These are phyloP conservation scores for Blastocystis sp. DNA, from an alignment of 352 stramenopile genomes.

Conservation along the genomic window DNA sequence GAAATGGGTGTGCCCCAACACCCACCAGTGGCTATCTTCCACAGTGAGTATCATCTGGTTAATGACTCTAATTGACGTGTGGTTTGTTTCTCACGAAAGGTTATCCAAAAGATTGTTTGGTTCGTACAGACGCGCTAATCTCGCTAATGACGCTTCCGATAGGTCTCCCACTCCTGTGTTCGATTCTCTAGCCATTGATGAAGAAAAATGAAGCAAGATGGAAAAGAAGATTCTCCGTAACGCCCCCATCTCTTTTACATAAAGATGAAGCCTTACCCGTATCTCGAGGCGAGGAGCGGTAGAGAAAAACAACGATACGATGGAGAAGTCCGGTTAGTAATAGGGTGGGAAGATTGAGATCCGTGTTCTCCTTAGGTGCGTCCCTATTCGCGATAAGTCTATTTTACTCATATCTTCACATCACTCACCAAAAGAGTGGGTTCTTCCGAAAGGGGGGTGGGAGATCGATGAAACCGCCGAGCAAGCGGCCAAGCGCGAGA, in stretches of 20 bases:
- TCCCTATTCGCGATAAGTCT: neutral
- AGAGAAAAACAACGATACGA: conserved; percentile 69
- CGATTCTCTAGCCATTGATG: no score
- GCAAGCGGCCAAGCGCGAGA: conserved; percentile 78
- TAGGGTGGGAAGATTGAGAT: conserved; percentile 61
- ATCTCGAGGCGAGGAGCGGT: conserved; percentile 64
- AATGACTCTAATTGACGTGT: no score
- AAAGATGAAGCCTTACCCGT: conserved; percentile 43
- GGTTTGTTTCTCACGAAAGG: no score
- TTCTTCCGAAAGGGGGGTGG: conserved; percentile 89
- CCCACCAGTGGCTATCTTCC: no score
- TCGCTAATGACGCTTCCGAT: no score
- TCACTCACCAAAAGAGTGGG: conserved; percentile 77
- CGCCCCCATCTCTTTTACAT: neutral
- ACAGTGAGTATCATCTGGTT: no score
- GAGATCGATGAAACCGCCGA: conserved; percentile 80
- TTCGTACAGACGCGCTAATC: no score
- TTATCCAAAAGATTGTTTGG: no score
- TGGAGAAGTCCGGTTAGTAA: conserved; percentile 64
- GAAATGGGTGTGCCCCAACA: no score
- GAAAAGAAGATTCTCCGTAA: conserved; percentile 35
- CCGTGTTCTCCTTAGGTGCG: neutral
- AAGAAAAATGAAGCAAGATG: no score
- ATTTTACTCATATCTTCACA: conserved; percentile 78
- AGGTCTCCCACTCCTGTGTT: no score